Evolutionary conservation across 192 early-diverging fungal genomes (phyloP), one percentile per base, ranked within the genome.

Genomic region (Funneliformis mosseae): DNA sequence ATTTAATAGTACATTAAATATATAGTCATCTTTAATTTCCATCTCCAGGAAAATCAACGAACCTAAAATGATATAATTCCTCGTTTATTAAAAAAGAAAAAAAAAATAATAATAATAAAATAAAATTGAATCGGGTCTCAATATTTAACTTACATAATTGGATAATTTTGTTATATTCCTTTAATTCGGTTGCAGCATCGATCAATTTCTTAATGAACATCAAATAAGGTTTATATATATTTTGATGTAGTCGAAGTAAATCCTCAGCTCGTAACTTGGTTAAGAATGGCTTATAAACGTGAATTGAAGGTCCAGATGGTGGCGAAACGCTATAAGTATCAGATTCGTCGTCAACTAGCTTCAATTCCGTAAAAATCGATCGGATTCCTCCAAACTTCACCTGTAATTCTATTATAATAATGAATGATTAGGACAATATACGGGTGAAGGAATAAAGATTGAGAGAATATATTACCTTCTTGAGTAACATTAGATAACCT

Each of bases 211-310:
- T 43, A 9, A 79, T 27, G 21, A 79, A 8, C 16, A 11, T 59
- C 21, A 71, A 50, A 59, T 79, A 79, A 41, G 68, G 78, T 23
- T 64, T 70, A 59, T 79, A 79, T 46, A 77, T 46, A 46, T 66
- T 27, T 25, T 79, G 33, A 18, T 79, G 67, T 25, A 79, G 12
- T 59, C 18, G 50, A 8, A 59, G 46, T 70, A 66, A 8, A 9
- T 79, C 46, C 8, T 79, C 67, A 12, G 3, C 42, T 60, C 16
- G 43, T 43, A 79, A 28, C 39, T 71, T 79, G 5, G 48, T 42
- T 45, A 79, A 16, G 18, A 79, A 79, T 39, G 78, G 48, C 41
- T 11, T 79, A 39, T 55, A 79, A 55, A 79, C 66, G 28, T 79
- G 78, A 12, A 79, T 59, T 23, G 76, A 77, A 46, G 67, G 78